Percentiles rank a stretch among this genome's conserved stretches.
phyloP scores from a whole-genome alignment of 1,284 basidiomycete species.

The Naganishia liquefaciens region DNA sequence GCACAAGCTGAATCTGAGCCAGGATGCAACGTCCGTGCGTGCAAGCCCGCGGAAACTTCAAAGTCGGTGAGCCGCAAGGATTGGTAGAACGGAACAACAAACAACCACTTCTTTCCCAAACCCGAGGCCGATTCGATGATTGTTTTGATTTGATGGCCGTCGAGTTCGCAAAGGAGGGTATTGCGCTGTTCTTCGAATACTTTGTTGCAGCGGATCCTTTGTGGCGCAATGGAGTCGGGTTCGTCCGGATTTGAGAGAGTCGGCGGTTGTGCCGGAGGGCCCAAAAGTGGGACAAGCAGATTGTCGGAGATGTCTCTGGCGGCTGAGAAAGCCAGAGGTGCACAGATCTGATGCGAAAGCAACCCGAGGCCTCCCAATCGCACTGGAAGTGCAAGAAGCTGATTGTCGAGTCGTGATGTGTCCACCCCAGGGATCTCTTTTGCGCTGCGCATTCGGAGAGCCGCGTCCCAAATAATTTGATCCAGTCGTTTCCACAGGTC shows the following conservation, averaged over 20 bases:
- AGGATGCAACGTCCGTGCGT: conserved; percentile 4
- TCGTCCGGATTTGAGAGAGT: neutral
- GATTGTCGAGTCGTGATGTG: neutral
- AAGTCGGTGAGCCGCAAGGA: conserved; percentile 13
- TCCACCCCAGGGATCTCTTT: neutral
- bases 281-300: conserved; percentile 4
- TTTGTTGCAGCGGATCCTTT: neutral
- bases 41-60: conserved; percentile 8
- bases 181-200: neutral
- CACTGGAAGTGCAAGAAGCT: conserved; percentile 21
- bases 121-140: too few species aligned
- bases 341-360: conserved; percentile 27
- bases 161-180: conserved; percentile 5
- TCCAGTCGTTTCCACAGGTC: conserved; percentile 32
- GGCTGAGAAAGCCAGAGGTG: conserved; percentile 28
- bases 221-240: neutral
- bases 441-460: conserved; percentile 7
- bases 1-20: neutral
- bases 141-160: neutral
- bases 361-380: conserved; percentile 30
- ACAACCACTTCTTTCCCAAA: too few species aligned
- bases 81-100: neutral
- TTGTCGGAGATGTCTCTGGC: conserved; percentile 11
- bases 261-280: neutral
- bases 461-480: conserved; percentile 1